Base-by-base conservation (phyloP, 495 filamentous ascomycete genomes). In the Lasiosphaeria ovina region DNA sequence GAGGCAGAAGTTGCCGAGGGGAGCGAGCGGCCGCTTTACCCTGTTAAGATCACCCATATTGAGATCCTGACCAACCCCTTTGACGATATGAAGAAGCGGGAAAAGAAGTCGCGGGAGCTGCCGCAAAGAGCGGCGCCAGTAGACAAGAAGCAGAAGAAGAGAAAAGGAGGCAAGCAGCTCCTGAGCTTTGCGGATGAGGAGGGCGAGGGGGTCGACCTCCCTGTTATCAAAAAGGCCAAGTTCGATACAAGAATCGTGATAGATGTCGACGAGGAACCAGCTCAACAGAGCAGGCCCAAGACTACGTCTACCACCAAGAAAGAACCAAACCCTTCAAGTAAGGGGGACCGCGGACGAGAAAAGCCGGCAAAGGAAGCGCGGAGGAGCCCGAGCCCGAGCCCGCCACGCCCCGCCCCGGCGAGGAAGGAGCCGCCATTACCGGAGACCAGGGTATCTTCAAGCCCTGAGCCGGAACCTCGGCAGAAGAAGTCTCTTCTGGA, bases 141-240 rank as follows among this genome's bases (percentile, higher is more conserved):
- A 4, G 78, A 79, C 53, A 93, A 90, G 76, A 90, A 88, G 75
- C 88, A 88, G 74, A 96, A 91, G 79, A 86, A 86, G 55, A 70
- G 78, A 56, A 93, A 92, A 67, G 83, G 77, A 2, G 88, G 83
- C 12, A 96, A 95, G 74, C 84, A 86, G 59, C 69, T 99, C 48
- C 69, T 98, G 56, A 97, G 93, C 66, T 98, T 98, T 78, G 93
- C 87, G 0, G 91, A 82, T 17, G 93, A 96, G 12, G 93, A 93
- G 54, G 90, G 81, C 3, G 89, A 87, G n/a, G 83, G 76, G 7
- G 86, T 82, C 6, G 85, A 82, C 17, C 77, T 77, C 4, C 81
- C 85, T 6, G 71, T 83, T n/a, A 77, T 87, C 5, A 96, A 93
- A 69, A 97, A 96, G 70, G 80, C 89, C 9, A 98, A 97, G 68